These are phyloP conservation scores for Craterostigma plantagineum DNA, from an alignment of 257 asterid species.

Conservation along the genomic window DNA sequence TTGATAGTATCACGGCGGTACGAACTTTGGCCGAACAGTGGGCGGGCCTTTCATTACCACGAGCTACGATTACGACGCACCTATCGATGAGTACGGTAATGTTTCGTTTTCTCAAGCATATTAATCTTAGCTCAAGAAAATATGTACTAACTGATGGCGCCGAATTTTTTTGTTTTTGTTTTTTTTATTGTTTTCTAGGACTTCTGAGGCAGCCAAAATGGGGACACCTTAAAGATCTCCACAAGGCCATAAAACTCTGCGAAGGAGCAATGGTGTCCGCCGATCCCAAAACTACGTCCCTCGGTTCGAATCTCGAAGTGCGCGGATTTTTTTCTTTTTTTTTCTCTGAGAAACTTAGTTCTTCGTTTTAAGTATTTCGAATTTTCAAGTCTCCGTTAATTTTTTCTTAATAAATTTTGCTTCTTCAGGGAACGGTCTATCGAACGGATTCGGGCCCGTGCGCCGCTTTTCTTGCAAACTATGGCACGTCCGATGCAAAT, in stretches of 20 bases:
- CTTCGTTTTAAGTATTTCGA: too few species aligned
- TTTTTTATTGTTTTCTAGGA: constrained; percentile 24
- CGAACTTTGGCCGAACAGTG: constrained; percentile 64
- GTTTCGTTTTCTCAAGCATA: not conserved
- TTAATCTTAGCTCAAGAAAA: not conserved
- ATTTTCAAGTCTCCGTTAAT: not conserved
- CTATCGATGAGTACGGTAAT: constrained; percentile 78
- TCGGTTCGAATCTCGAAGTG: constrained; percentile 59
- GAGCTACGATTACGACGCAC: constrained; percentile 90
- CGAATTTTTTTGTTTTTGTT: constrained; percentile 1
- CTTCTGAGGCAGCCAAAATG: constrained; percentile 65
- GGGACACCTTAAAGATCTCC: constrained; percentile 75
- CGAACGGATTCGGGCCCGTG: constrained; percentile 44
- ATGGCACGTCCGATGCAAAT: constrained; percentile 24
- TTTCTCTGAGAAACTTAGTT: too few species aligned
- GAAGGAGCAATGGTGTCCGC: constrained; percentile 68
- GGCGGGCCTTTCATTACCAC: constrained; percentile 90
- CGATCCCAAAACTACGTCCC: constrained; percentile 51
- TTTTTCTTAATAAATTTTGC: constrained; percentile 1
- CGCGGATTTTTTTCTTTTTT: too few species aligned
- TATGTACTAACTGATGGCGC: not conserved
- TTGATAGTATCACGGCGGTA: constrained; percentile 81
- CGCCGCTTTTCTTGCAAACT: constrained; percentile 62
- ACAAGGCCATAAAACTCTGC: constrained; percentile 70
- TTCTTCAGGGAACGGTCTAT: constrained; percentile 42